Conservation (phyloP, 1,139 yeast genomes). For the Candida sp. region DNA sequence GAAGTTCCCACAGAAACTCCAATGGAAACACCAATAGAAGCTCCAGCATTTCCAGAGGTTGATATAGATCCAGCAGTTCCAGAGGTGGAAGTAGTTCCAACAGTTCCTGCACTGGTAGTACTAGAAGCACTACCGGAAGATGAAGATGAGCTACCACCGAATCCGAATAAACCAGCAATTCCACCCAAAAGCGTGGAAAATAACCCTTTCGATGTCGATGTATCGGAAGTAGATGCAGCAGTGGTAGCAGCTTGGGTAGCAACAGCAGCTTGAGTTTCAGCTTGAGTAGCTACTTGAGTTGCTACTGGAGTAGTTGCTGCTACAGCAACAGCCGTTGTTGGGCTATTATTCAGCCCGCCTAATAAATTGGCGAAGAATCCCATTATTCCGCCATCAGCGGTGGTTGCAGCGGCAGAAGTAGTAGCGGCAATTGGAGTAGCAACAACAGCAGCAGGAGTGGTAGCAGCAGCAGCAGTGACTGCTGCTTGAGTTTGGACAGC, state of each 20-base stretch:
- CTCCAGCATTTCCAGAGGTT: no score
- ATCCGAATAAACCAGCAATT: conserved; percentile 2
- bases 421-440: conserved; percentile 10
- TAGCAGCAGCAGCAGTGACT: conserved; percentile 12
- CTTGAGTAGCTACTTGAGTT: not conserved
- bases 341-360: conserved; percentile 5
- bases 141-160: conserved; percentile 5
- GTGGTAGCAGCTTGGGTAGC: conserved; percentile 6
- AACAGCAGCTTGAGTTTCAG: not conserved
- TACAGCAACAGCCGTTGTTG: conserved; percentile 2
- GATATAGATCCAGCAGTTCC: conserved; percentile 5
- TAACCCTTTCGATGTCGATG: conserved; percentile 1
- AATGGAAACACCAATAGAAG: conserved; percentile 11
- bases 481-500: conserved; percentile 7
- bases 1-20: conserved; percentile 7
- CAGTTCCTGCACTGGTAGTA: not conserved
- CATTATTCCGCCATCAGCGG: conserved; percentile 7
- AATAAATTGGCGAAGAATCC: conserved; percentile 14
- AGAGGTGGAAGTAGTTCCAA: conserved; percentile 7
- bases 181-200: not conserved
- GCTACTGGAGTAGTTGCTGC: conserved; percentile 1
- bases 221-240: conserved; percentile 6
- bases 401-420: conserved; percentile 11
- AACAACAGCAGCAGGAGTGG: conserved; percentile 8
- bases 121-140: conserved; percentile 5